These are phyloP conservation scores for Salisapilia sapeloensis DNA, from an alignment of 352 stramenopile species.

Conservation along the genomic window DNA sequence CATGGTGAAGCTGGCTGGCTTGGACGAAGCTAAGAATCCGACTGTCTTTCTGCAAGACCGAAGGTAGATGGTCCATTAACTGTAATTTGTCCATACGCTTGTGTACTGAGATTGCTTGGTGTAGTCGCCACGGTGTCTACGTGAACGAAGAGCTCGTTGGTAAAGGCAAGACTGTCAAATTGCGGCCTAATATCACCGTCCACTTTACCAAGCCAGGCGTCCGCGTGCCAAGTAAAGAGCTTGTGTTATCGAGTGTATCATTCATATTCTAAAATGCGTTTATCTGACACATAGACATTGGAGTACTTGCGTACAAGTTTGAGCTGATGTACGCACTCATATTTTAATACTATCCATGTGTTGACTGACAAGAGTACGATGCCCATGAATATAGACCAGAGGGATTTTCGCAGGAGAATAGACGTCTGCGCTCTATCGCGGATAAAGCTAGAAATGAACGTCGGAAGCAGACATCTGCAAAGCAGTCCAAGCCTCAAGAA, in stretches of 20 bases:
- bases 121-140: conserved; percentile 50
- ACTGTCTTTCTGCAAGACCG: conserved; percentile 27
- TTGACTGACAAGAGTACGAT: too few relatives aligned
- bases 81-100: not conserved
- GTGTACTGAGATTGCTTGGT: not conserved
- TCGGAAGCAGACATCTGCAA: too few relatives aligned
- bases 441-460: too few relatives aligned
- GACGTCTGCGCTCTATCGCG: too few relatives aligned
- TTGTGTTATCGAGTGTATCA: not conserved
- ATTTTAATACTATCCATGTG: too few relatives aligned
- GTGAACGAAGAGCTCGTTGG: conserved; percentile 43
- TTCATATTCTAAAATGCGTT: conserved; percentile 1
- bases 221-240: conserved; percentile 6
- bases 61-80: conserved; percentile 14
- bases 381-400: too few relatives aligned
- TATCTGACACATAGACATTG: conserved; percentile 8
- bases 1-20: conserved; percentile 16
- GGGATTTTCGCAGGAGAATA: too few relatives aligned
- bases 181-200: conserved; percentile 28
- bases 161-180: conserved; percentile 9
- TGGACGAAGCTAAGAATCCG: conserved; percentile 7
- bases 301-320: conserved; percentile 39
- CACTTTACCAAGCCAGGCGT: conserved; percentile 56
- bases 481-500: too few relatives aligned
- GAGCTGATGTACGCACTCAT: conserved; percentile 30